phyloP scores from a whole-genome alignment of 352 stramenopile species.

The Pythium apleroticum region DNA sequence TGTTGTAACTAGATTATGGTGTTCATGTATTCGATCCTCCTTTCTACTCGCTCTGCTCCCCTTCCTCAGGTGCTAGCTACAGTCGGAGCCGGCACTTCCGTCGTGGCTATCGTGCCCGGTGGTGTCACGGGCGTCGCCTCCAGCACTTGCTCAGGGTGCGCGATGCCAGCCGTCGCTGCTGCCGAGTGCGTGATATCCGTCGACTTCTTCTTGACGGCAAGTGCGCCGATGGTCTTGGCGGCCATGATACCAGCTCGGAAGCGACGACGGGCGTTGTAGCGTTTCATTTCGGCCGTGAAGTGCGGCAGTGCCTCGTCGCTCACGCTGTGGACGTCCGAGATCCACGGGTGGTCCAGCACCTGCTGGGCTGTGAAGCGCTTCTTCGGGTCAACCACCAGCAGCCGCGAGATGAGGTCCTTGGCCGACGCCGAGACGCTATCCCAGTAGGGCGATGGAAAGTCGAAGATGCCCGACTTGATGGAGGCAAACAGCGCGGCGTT shows the following conservation, averaged over 20 bases:
- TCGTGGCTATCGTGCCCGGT: constrained; percentile 11
- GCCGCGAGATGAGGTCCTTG: constrained; percentile 91
- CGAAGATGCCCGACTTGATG: constrained; percentile 90
- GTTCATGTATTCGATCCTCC: background rate
- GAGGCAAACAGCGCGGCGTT: constrained; percentile 87
- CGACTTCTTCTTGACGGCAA: constrained; percentile 50
- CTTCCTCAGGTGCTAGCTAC: background rate
- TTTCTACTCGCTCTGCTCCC: background rate
- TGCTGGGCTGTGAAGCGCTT: constrained; percentile 88
- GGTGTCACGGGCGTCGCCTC: constrained; percentile 23
- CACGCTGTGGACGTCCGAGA: constrained; percentile 75
- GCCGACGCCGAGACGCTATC: constrained; percentile 87
- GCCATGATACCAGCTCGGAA: constrained; percentile 83
- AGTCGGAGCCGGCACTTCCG: constrained; percentile 18
- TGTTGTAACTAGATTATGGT: constrained; percentile 5
- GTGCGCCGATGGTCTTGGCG: constrained; percentile 66
- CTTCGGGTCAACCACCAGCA: constrained; percentile 90
- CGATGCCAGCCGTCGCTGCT: constrained; percentile 12
- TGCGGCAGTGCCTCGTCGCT: constrained; percentile 77
- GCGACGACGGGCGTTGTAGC: constrained; percentile 80
- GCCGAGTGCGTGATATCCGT: constrained; percentile 35
- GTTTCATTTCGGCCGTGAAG: constrained; percentile 90
- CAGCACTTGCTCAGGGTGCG: constrained; percentile 23
- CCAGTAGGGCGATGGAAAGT: constrained; percentile 95
- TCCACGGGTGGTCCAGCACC: constrained; percentile 84